Conservation (phyloP, 148 eudicot genomes). For the Polygonum aviculare region DNA sequence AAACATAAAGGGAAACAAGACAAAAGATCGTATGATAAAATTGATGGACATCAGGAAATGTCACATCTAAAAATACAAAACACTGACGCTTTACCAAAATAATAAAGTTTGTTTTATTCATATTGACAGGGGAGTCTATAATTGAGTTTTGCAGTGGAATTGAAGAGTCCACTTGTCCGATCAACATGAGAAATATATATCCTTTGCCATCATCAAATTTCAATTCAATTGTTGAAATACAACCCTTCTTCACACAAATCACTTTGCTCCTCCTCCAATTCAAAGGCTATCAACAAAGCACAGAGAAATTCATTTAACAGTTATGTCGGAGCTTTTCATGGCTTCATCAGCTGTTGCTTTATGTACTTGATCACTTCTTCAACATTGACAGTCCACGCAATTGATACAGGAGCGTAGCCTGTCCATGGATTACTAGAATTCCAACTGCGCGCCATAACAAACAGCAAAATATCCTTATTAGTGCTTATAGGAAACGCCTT, state of each 20-base stretch:
- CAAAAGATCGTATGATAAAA: background rate
- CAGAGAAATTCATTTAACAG: background rate
- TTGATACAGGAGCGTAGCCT: constrained; percentile 67
- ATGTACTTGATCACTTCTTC: constrained; percentile 54
- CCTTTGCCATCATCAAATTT: background rate
- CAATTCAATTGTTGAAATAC: background rate
- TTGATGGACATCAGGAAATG: background rate
- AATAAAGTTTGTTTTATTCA: background rate
- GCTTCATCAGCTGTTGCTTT: constrained; percentile 53
- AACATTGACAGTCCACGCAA: constrained; percentile 80
- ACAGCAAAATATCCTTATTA: background rate
- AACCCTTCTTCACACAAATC: background rate
- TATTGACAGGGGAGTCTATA: constrained; percentile 1
- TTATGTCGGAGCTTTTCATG: constrained; percentile 20
- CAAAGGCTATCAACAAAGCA: background rate
- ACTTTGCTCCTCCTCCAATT: background rate
- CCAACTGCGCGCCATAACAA: constrained; percentile 54
- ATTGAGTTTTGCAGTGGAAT: background rate
- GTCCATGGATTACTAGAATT: constrained; percentile 83
- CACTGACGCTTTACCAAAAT: background rate
- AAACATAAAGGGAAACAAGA: background rate
- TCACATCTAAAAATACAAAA: background rate
- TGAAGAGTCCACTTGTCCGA: background rate
- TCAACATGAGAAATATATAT: background rate
- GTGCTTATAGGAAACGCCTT: background rate